Evolutionary conservation across 2,329 filamentous ascomycete genomes (phyloP).

Genomic region (Fusarium sp.): DNA sequence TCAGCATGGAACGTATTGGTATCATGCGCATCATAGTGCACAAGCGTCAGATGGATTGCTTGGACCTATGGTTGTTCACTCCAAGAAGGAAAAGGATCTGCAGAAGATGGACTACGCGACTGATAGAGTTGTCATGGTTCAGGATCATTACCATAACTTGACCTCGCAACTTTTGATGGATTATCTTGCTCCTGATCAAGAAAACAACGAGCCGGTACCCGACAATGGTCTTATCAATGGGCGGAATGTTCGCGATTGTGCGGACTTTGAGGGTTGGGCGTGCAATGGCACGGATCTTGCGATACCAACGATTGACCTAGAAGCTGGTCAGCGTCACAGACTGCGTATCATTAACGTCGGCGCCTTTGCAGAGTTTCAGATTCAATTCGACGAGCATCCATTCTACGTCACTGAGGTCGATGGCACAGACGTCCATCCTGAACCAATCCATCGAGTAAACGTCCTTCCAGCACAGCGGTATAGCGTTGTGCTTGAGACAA

Average conservation of each 20-base stretch:
- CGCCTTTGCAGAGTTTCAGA: constrained; percentile 76
- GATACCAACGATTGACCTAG: constrained; percentile 56
- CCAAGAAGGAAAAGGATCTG: constrained; percentile 53
- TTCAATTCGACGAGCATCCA: constrained; percentile 74
- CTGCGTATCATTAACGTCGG: constrained; percentile 76
- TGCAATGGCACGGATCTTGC: constrained; percentile 56
- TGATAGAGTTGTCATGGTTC: constrained; percentile 73
- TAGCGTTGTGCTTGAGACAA: constrained; percentile 71
- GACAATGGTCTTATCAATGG: constrained; percentile 73
- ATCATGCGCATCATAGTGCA: constrained; percentile 72
- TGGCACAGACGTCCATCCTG: constrained; percentile 71
- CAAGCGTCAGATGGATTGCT: constrained; percentile 76
- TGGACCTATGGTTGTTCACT: constrained; percentile 73
- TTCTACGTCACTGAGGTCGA: constrained; percentile 76
- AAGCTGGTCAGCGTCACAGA: constrained; percentile 68
- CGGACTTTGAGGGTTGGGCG: constrained; percentile 49
- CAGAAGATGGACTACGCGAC: constrained; percentile 45
- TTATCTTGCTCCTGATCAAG: constrained; percentile 64
- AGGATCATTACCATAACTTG: constrained; percentile 76
- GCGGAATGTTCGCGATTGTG: constrained; percentile 48
- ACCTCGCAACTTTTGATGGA: constrained; percentile 60
- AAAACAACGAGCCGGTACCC: constrained; percentile 72
- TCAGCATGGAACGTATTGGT: constrained; percentile 63
- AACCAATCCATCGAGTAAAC: constrained; percentile 68
- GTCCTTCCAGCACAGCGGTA: constrained; percentile 77